Evolutionary conservation across 306 rosid genomes (phyloP).

Genomic region (Quercus berberidifolia): DNA sequence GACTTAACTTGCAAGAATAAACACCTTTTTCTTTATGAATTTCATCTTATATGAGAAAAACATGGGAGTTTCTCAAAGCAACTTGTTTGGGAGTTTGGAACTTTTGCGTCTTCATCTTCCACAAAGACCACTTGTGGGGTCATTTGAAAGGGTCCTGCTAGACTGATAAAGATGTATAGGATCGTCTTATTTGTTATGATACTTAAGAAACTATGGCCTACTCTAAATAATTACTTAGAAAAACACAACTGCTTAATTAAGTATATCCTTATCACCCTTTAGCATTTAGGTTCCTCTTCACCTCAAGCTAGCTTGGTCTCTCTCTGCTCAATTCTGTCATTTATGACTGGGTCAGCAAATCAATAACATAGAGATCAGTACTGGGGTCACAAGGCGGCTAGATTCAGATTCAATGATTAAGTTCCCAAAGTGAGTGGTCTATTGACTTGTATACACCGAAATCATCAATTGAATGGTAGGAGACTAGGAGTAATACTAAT

Average conservation of each 20-base stretch:
- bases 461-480: too few species aligned
- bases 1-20: slow-evolving; percentile 4
- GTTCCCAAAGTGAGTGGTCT: too few species aligned
- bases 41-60: neutral
- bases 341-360: neutral
- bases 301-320: neutral
- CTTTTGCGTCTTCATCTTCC: neutral
- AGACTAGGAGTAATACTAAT: too few species aligned
- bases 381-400: too few species aligned
- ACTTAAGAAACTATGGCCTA: neutral
- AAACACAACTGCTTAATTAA: neutral
- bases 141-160: neutral
- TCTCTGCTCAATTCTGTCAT: neutral
- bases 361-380: neutral
- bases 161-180: neutral
- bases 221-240: neutral
- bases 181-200: neutral
- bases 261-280: neutral
- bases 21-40: neutral
- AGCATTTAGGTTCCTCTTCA: neutral
- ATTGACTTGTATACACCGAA: too few species aligned
- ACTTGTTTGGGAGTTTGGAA: neutral
- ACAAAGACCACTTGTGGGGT: neutral
- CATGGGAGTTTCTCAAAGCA: neutral
- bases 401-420: too few species aligned